phyloP scores from a whole-genome alignment of 1,284 basidiomycete species.

The Cryptococcus sp. region DNA sequence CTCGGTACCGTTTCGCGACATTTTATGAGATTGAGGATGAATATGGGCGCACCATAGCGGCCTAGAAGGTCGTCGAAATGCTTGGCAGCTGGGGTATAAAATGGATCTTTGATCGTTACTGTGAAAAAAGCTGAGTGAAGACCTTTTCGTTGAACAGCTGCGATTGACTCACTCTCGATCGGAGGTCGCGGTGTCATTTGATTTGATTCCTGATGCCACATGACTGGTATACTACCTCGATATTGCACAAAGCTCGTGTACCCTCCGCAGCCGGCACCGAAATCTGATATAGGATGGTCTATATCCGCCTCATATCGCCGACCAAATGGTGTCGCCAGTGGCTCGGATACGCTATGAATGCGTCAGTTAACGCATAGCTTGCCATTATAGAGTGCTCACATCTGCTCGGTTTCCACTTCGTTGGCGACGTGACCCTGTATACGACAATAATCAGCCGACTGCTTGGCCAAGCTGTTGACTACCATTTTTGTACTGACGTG shows the following conservation, averaged over 20 bases:
- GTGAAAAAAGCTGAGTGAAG: background rate
- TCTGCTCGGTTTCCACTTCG: conserved; percentile 98
- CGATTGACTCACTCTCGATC: conserved; percentile 78
- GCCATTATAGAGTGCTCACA: conserved; percentile 52
- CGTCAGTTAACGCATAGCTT: background rate
- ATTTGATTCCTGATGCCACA: conserved; percentile 92
- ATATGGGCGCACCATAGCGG: conserved; percentile 87
- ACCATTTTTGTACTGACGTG: conserved; percentile 28
- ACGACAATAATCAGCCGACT: background rate
- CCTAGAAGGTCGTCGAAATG: conserved; percentile 93
- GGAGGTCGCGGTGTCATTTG: conserved; percentile 90
- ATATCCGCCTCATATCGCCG: conserved; percentile 51
- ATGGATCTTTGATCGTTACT: conserved; percentile 95
- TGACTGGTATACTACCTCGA: conserved; percentile 91
- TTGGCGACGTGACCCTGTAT: conserved; percentile 93
- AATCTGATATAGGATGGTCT: conserved; percentile 22
- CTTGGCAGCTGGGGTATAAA: conserved; percentile 85
- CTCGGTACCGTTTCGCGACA: conserved; percentile 68
- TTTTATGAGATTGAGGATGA: conserved; percentile 96
- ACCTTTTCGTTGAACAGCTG: background rate
- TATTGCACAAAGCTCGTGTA: conserved; percentile 98
- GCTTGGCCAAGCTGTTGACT: too few species aligned
- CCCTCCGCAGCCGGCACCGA: conserved; percentile 57
- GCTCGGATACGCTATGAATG: conserved; percentile 70
- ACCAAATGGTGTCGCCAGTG: conserved; percentile 86